Conservation (phyloP, 148 eudicot genomes). For the Agrostemma githago region DNA sequence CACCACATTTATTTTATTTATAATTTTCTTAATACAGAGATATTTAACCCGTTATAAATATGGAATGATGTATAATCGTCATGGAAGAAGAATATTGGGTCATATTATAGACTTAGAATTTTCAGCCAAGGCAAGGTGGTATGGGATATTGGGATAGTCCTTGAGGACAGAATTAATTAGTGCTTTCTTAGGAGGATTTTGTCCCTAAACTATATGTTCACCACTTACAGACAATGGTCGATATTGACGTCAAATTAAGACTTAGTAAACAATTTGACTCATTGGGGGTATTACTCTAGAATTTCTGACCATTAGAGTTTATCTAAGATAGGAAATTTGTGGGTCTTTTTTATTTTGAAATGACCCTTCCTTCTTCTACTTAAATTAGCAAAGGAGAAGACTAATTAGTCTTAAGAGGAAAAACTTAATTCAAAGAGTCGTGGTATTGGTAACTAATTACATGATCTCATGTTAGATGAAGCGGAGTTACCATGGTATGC, state of each 20-base stretch:
- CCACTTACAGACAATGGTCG: slow-evolving; percentile 7
- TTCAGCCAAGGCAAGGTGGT: background rate
- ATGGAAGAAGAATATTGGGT: too few relatives aligned
- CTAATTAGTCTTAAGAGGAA: background rate
- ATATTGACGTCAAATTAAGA: slow-evolving; percentile 22
- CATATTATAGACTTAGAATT: background rate
- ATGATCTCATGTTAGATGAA: too few relatives aligned
- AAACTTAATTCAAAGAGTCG: background rate
- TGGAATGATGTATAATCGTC: too few relatives aligned
- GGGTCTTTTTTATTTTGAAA: background rate
- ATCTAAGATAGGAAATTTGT: background rate
- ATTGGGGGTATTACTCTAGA: slow-evolving; percentile 9
- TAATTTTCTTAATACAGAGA: too few relatives aligned
- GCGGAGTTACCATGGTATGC: too few relatives aligned
- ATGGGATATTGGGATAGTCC: background rate
- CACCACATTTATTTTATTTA: too few relatives aligned
- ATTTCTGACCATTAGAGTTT: background rate
- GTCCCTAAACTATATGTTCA: background rate
- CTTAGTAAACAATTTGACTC: slow-evolving; percentile 28
- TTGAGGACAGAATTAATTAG: background rate
- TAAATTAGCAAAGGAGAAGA: background rate
- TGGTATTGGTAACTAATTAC: too few relatives aligned
- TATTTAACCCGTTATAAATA: too few relatives aligned
- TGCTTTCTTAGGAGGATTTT: background rate
- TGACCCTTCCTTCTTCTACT: background rate